Conservation (phyloP, 2,329 filamentous ascomycete genomes). For the Trichophaea hybrida region DNA sequence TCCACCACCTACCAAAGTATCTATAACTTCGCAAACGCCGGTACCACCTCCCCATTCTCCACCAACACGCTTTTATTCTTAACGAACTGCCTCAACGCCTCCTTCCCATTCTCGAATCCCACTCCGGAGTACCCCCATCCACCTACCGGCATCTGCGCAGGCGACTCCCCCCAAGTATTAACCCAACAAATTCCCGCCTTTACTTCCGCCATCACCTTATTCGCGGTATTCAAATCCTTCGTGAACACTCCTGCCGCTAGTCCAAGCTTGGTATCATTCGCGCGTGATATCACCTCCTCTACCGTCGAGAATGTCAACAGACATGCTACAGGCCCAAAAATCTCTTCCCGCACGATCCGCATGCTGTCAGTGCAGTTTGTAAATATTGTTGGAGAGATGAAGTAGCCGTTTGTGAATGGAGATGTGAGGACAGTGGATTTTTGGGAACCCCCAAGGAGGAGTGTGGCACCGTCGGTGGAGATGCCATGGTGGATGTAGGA, state of each 20-base stretch:
- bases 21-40: slow-evolving; percentile 58
- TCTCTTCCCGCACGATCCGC: slow-evolving; percentile 51
- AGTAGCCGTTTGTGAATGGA: slow-evolving; percentile 52
- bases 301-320: slow-evolving; percentile 45
- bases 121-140: slow-evolving; percentile 22
- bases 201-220: slow-evolving; percentile 38
- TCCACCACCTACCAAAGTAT: too few species aligned
- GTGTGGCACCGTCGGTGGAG: slow-evolving; percentile 54
- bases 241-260: slow-evolving; percentile 43
- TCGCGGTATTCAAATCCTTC: slow-evolving; percentile 36
- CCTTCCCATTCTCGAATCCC: slow-evolving; percentile 50
- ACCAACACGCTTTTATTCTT: slow-evolving; percentile 78
- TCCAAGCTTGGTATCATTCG: slow-evolving; percentile 45
- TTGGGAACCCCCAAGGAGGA: slow-evolving; percentile 57
- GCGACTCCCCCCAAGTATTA: slow-evolving; percentile 53
- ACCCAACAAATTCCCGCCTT: slow-evolving; percentile 49
- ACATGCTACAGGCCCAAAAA: slow-evolving; percentile 50
- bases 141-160: slow-evolving; percentile 34
- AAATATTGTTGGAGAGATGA: slow-evolving; percentile 73
- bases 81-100: slow-evolving; percentile 67
- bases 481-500: slow-evolving; percentile 63
- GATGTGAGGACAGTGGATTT: slow-evolving; percentile 41
- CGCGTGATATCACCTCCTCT: slow-evolving; percentile 39
- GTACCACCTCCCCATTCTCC: slow-evolving; percentile 54
- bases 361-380: slow-evolving; percentile 72